These are phyloP conservation scores for Tolypocladium nubicola DNA, from an alignment of 2,329 filamentous ascomycete species.

Conservation along the genomic window DNA sequence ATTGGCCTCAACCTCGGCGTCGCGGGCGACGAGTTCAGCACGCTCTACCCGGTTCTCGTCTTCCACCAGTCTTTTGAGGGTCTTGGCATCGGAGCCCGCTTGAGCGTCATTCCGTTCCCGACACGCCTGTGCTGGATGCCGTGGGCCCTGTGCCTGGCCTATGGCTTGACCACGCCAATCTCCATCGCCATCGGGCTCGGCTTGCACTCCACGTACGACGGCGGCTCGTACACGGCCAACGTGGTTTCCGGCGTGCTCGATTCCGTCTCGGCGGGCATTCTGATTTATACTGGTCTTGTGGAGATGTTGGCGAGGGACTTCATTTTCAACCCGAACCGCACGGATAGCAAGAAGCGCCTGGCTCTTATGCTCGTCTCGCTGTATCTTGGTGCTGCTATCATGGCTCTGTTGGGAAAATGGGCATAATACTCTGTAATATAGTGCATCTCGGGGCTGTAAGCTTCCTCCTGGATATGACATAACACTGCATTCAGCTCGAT, in stretches of 20 bases:
- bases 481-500: not conserved
- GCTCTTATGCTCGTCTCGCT: constrained; percentile 55
- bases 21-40: constrained; percentile 44
- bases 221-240: not conserved
- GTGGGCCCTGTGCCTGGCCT: constrained; percentile 35
- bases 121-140: constrained; percentile 30
- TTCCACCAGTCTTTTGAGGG: constrained; percentile 57
- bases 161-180: constrained; percentile 41
- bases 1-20: constrained; percentile 53
- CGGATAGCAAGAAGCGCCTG: constrained; percentile 27
- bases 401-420: not conserved
- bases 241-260: not conserved
- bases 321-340: constrained; percentile 77
- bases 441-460: not conserved
- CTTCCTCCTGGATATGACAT: not conserved
- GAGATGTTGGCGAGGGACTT: constrained; percentile 41
- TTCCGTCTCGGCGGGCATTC: not conserved
- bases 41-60: constrained; percentile 48
- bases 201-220: constrained; percentile 20
- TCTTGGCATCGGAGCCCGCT: constrained; percentile 49
- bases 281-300: not conserved
- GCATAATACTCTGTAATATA: not conserved
- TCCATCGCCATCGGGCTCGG: constrained; percentile 39
- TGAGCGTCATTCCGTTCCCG: constrained; percentile 44
- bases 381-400: constrained; percentile 51